phyloP scores from a whole-genome alignment of 163 green algal species.

The Chlorella variabilis region DNA sequence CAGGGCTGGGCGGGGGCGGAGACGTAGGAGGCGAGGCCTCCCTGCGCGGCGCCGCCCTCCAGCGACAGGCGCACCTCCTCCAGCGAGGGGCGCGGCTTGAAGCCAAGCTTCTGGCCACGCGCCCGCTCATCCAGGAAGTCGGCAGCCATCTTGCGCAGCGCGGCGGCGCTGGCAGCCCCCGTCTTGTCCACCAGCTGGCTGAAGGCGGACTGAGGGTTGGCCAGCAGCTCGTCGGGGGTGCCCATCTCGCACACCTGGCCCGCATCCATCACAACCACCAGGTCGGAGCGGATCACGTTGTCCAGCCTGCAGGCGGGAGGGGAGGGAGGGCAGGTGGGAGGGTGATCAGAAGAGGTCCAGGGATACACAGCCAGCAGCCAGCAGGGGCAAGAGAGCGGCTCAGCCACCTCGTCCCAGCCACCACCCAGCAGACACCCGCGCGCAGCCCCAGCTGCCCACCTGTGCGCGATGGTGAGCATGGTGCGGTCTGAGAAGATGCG shows the following conservation, averaged over 20 bases:
- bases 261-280: slow-evolving; percentile 88
- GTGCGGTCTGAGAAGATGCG: slow-evolving; percentile 73
- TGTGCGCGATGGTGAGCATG: slow-evolving; percentile 85
- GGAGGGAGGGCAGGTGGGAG: not conserved
- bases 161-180: slow-evolving; percentile 32
- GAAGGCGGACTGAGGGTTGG: slow-evolving; percentile 48
- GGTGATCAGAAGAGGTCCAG: not conserved
- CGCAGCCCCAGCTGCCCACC: slow-evolving; percentile 35
- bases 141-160: slow-evolving; percentile 40
- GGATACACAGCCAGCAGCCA: too few relatives aligned
- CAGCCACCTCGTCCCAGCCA: not conserved
- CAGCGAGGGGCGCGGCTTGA: slow-evolving; percentile 21
- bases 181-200: slow-evolving; percentile 54
- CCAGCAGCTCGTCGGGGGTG: slow-evolving; percentile 66
- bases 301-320: slow-evolving; percentile 64
- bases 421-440: too few relatives aligned
- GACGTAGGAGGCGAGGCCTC: not conserved
- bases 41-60: not conserved
- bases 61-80: slow-evolving; percentile 18
- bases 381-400: too few relatives aligned
- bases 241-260: slow-evolving; percentile 80
- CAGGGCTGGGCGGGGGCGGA: not conserved
- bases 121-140: slow-evolving; percentile 29
- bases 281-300: slow-evolving; percentile 90
- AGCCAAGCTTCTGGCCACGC: slow-evolving; percentile 9